Conservation (phyloP, 1,284 basidiomycete species). For the Austroboletus rostrupii region DNA sequence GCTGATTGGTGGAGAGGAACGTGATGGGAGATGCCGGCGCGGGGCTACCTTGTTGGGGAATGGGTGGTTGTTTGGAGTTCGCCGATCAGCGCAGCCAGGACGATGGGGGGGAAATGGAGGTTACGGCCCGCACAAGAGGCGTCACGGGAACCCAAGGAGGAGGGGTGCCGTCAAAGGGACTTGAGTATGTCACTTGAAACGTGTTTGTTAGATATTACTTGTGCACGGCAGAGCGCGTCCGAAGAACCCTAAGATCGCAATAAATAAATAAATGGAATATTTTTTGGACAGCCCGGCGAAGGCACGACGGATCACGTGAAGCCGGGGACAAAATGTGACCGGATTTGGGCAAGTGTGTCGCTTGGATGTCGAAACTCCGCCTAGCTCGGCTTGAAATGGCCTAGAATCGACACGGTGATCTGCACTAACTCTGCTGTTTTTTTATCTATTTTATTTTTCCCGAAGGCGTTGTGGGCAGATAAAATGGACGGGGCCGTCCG, state of each 20-base stretch:
- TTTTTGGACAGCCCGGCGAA: neutral
- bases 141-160: neutral
- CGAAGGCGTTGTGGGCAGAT: no score
- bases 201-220: neutral
- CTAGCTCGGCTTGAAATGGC: no score
- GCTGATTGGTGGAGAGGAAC: neutral
- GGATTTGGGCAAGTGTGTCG: no score
- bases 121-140: neutral
- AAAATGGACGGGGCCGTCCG: no score
- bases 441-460: no score
- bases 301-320: neutral
- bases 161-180: neutral
- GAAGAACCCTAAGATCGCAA: neutral
- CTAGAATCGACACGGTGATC: no score
- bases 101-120: neutral
- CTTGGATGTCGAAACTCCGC: no score
- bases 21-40: neutral
- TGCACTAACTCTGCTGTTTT: no score
- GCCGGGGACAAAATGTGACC: no score
- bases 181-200: neutral
- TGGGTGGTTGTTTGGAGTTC: neutral
- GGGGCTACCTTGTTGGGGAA: neutral
- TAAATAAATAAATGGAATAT: neutral
- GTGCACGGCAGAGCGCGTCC: neutral
- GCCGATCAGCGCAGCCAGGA: neutral